A percentile compares a stretch with the other conserved stretches of the same genome.
phyloP scores from a whole-genome alignment of 805 yeast species.

The Sugiyamaella chiloensis region DNA sequence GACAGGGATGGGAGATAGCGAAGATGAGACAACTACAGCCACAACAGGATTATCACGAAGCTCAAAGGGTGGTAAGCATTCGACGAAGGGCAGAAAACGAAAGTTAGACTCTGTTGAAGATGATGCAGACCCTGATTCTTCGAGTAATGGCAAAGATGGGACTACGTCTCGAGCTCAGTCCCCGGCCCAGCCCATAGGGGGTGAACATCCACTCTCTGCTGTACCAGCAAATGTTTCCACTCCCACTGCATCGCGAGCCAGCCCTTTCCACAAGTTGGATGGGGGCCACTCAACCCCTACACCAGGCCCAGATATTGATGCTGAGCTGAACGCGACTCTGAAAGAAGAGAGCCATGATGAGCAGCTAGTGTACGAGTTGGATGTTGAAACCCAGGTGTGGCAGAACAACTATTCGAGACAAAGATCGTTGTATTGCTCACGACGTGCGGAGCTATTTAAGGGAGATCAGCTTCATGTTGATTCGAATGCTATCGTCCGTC shows the following conservation, averaged over 20 bases:
- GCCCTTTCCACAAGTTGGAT: slow-evolving; percentile 6
- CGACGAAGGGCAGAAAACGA: slow-evolving; percentile 28
- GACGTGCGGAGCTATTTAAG: slow-evolving; percentile 64
- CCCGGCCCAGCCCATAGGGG: background rate
- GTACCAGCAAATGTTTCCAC: slow-evolving; percentile 6
- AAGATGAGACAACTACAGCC: slow-evolving; percentile 16
- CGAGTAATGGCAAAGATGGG: slow-evolving; percentile 3
- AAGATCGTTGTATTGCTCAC: slow-evolving; percentile 69
- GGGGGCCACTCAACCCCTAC: slow-evolving; percentile 12
- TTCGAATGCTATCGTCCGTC: slow-evolving; percentile 66
- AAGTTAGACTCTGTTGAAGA: slow-evolving; percentile 24
- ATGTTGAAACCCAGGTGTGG: slow-evolving; percentile 81
- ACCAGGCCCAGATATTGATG: slow-evolving; percentile 18
- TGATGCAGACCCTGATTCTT: slow-evolving; percentile 12
- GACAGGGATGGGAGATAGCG: slow-evolving; percentile 13
- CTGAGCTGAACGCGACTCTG: slow-evolving; percentile 13
- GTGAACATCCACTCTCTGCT: slow-evolving; percentile 1
- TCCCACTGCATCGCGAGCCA: slow-evolving; percentile 5
- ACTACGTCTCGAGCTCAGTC: slow-evolving; percentile 2
- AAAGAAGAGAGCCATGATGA: slow-evolving; percentile 12
- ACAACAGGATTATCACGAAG: slow-evolving; percentile 28
- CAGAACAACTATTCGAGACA: slow-evolving; percentile 74
- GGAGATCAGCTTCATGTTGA: slow-evolving; percentile 57
- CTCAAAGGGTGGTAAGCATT: slow-evolving; percentile 32
- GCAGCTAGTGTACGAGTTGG: slow-evolving; percentile 36